Evolutionary conservation across 2,329 filamentous ascomycete genomes (phyloP), one percentile per base, ranked within the genome.

Genomic region (Trichophaea hybrida): DNA sequence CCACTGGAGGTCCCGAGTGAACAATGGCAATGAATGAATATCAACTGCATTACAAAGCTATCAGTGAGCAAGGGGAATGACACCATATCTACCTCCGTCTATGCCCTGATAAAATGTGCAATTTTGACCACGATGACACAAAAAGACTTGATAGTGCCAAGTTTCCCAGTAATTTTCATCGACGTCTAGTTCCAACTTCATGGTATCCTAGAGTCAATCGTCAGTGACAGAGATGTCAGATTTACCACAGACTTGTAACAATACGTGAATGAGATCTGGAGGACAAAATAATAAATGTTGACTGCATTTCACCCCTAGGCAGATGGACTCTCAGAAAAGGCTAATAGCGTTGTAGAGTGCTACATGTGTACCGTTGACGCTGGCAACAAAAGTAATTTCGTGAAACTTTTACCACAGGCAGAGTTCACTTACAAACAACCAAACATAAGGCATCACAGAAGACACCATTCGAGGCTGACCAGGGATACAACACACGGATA

Each of bases 341-440:
- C n/a, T n/a, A n/a, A n/a, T n/a, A n/a, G n/a, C n/a, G n/a, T n/a
- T n/a, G n/a, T n/a, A n/a, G 60, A 67, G 32, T 24, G 60, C 32
- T 50, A 60, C 12, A 53, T 68, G 10, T 32, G 58, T 1, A 54
- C 38, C 1, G 65, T 59, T 55, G 51, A 64, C 1, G 60, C 57
- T 13, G 60, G 61, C 46, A 59, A 64, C 33, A 24, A 64, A 43
- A 55, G 61, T 34, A 61, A 66, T 24, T 67, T 53, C 60, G 56
- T 12, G 5, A 35, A 60, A 37, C 15, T 64, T 4, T 48, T 66
- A 0, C 56, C 55, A 1, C 17, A 64, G 6, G 60, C 58, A n/a
- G 55, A 66, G 53, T 61, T 64, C 31, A 46, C 62, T 12, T 61
- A 59, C 12, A 60, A 64, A 58, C 59, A 40, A 13, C 24, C 2